These are phyloP conservation scores for Vitis rupestris DNA, from an alignment of 164 flowering plant genomes.

Conservation along the genomic window DNA sequence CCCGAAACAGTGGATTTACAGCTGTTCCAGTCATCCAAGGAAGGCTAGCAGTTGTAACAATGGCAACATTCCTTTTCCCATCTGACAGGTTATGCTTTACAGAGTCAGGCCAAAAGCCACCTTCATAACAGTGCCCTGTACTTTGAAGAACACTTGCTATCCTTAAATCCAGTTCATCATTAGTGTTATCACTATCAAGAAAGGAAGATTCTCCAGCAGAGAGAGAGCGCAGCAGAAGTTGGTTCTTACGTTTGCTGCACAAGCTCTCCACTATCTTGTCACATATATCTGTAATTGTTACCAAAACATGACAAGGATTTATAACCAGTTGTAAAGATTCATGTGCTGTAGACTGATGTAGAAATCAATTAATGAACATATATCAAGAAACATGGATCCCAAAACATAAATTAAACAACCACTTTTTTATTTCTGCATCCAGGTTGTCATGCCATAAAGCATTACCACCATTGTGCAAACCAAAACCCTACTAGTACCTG, in stretches of 20 bases:
- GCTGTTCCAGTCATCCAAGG: slow-evolving; percentile 99
- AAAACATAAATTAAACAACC: background rate
- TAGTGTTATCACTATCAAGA: slow-evolving; percentile 49
- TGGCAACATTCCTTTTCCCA: slow-evolving; percentile 81
- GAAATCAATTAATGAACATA: background rate
- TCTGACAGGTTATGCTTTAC: slow-evolving; percentile 45
- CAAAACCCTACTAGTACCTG: no score
- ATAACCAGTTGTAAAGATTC: background rate
- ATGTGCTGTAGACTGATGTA: background rate
- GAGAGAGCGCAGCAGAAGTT: slow-evolving; percentile 41
- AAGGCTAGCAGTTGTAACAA: slow-evolving; percentile 97
- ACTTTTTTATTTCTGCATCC: no score
- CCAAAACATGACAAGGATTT: background rate
- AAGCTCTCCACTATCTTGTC: slow-evolving; percentile 84
- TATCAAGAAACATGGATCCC: background rate
- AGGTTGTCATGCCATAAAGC: no score
- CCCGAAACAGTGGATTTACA: slow-evolving; percentile 94
- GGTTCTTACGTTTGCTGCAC: slow-evolving; percentile 72
- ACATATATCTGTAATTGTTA: slow-evolving; percentile 65
- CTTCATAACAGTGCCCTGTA: slow-evolving; percentile 93
- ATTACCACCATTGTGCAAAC: no score
- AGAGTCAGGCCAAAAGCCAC: slow-evolving; percentile 76
- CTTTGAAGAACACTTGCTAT: slow-evolving; percentile 87
- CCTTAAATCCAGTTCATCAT: slow-evolving; percentile 83
- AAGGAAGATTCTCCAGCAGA: slow-evolving; percentile 48